Percentiles rank a stretch among this genome's conserved stretches.
phyloP scores from a whole-genome alignment of 2,329 filamentous ascomycete genomes.

The Huntiella moniliformis region DNA sequence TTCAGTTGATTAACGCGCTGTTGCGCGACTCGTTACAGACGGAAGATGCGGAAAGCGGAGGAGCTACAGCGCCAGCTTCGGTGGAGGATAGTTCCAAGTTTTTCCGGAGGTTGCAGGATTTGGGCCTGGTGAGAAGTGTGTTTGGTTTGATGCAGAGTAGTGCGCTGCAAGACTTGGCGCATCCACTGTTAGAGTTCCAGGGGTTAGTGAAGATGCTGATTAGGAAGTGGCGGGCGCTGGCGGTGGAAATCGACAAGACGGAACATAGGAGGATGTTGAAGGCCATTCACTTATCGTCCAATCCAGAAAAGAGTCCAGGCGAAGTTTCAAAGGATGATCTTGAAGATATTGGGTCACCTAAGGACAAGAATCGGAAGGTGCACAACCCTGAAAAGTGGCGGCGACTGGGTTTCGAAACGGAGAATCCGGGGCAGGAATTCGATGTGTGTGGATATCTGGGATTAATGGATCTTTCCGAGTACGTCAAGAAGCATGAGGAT shows the following conservation, averaged over 20 bases:
- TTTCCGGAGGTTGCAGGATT: slow-evolving; percentile 79
- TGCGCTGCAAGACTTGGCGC: slow-evolving; percentile 72
- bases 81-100: slow-evolving; percentile 82
- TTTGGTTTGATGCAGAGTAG: slow-evolving; percentile 90
- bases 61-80: slow-evolving; percentile 19
- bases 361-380: slow-evolving; percentile 34
- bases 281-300: slow-evolving; percentile 66
- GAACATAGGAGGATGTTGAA: slow-evolving; percentile 81
- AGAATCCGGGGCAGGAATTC: slow-evolving; percentile 75
- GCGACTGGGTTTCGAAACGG: slow-evolving; percentile 74
- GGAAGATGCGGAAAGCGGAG: slow-evolving; percentile 25
- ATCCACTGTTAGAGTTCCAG: slow-evolving; percentile 85
- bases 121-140: slow-evolving; percentile 82
- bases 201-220: slow-evolving; percentile 73
- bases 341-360: slow-evolving; percentile 12
- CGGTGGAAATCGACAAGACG: slow-evolving; percentile 65
- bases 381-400: slow-evolving; percentile 89
- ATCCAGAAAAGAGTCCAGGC: slow-evolving; percentile 34
- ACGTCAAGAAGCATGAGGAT: slow-evolving; percentile 79
- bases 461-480: slow-evolving; percentile 95
- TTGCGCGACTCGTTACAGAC: slow-evolving; percentile 78
- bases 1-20: slow-evolving; percentile 87
- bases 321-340: slow-evolving; percentile 23
- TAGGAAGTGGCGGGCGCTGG: slow-evolving; percentile 71
- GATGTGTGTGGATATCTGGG: slow-evolving; percentile 72